Conservation (phyloP, 768 basidiomycete species). For the Lactarius akahatsu region DNA sequence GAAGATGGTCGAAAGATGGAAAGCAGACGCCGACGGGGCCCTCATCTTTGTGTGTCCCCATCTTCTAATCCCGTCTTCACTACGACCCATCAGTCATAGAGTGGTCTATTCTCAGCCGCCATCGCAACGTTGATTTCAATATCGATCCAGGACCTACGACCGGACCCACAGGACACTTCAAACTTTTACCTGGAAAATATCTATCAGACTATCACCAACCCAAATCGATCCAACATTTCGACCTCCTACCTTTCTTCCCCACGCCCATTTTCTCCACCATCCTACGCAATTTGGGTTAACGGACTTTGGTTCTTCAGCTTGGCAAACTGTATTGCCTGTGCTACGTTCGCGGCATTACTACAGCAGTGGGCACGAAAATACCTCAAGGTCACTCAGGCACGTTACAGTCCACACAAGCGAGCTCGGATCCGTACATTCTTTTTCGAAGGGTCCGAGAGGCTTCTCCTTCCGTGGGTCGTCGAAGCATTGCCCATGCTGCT, state of each 20-base stretch:
- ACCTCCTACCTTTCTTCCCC: not conserved
- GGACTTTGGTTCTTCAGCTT: constrained; percentile 9
- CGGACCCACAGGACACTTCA: not conserved
- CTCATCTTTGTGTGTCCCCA: not conserved
- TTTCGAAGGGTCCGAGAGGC: too few relatives aligned
- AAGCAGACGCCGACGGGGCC: not conserved
- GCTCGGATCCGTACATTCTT: constrained; percentile 14
- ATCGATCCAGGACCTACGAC: not conserved
- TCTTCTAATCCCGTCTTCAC: not conserved
- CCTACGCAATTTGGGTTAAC: not conserved
- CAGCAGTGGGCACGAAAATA: constrained; percentile 2
- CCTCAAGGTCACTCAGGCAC: not conserved
- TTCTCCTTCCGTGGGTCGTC: not conserved
- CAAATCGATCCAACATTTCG: not conserved
- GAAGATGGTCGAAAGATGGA: not conserved
- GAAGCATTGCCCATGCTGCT: constrained; percentile 15
- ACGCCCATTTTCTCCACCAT: not conserved
- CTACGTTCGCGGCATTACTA: not conserved
- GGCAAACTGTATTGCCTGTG: not conserved
- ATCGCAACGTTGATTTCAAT: not conserved
- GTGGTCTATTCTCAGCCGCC: constrained; percentile 2
- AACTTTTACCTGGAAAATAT: not conserved
- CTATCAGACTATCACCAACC: not conserved
- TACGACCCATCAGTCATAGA: not conserved
- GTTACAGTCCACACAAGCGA: not conserved